Base-by-base conservation (phyloP, 192 early-diverging fungal species). In the Backusella westeae region DNA sequence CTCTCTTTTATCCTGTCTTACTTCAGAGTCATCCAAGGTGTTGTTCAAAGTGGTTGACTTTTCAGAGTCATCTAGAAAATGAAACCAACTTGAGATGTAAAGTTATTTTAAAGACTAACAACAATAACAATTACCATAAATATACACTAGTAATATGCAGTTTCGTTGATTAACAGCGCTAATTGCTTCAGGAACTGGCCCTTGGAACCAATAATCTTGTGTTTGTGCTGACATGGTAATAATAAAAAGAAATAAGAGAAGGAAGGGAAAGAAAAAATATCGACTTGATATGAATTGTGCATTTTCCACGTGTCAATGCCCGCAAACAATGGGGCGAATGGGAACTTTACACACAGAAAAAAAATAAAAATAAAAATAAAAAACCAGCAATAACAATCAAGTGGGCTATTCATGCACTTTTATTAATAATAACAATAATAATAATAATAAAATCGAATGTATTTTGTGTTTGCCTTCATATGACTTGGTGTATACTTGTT, bases 141-240 rank as follows among this genome's bases (percentile, higher is more conserved):
- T 63, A 63, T 74, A 81, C 10, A 81, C 80, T 66, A 81, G 35
- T 21, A 81, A 72, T 15, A 69, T 14, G 34, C 76, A 81, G 41
- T 77, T 71, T 34, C 67, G 77, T 36, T 56, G 21, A 70, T 75
- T 59, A 1, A 81, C 80, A 56, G 52, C 32, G 2, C 46, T 1
- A 21, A 81, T 69, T 17, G 80, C 80, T 1, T 81, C 75, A 32
- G 23, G 14, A 19, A 81, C 44, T 19, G 73, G 63, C 0, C 80
- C 80, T 53, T 70, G 8, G 56, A 81, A 81, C 80, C 80, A 81
- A 70, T 74, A 34, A 39, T 63, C 68, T 41, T 21, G 36, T 23
- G 10, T 59, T 9, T 59, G 2, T 29, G 12, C 56, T 26, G 56
- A 29, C 56, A 59, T 59, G 23, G 23, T 26, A 59, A 26, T 26